Evolutionary conservation across 139 green algal species (phyloP).

Genomic region (Coccomyxa sp.): DNA sequence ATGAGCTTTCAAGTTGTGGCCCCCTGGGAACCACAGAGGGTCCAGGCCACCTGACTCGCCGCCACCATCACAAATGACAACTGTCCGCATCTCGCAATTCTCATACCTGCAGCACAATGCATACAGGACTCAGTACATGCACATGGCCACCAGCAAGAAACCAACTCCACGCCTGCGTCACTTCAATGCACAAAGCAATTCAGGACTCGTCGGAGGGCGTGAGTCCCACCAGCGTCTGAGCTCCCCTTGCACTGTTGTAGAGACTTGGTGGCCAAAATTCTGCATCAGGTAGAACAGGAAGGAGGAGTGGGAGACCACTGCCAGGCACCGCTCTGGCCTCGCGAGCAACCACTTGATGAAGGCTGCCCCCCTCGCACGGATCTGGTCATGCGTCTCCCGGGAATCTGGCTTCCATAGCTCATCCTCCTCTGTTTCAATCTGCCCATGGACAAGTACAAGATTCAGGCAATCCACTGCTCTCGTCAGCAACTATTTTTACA

Average conservation of each 20-base stretch:
- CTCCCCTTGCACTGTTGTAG: conserved; percentile 15
- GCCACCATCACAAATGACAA: conserved; percentile 27
- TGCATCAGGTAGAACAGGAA: conserved; percentile 41
- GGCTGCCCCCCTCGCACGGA: conserved; percentile 8
- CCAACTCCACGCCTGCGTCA: no score
- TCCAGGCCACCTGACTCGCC: conserved; percentile 12
- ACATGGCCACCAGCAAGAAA: no score
- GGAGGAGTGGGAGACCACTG: conserved; percentile 41
- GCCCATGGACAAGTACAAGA: background rate
- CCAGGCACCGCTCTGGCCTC: conserved; percentile 40
- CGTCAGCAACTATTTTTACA: background rate
- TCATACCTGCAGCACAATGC: conserved; percentile 16
- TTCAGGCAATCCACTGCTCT: background rate
- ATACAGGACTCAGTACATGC: background rate
- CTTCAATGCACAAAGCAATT: no score
- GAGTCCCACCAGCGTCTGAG: conserved; percentile 19
- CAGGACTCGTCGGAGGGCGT: no score
- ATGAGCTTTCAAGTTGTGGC: background rate
- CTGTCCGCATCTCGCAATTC: conserved; percentile 44
- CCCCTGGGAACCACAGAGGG: conserved; percentile 24
- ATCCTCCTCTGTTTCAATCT: conserved; percentile 41
- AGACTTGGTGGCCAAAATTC: conserved; percentile 15
- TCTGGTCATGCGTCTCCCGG: conserved; percentile 38
- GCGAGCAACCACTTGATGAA: conserved; percentile 25
- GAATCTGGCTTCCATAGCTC: conserved; percentile 30